Evolutionary conservation across 2,329 filamentous ascomycete genomes (phyloP).

Genomic region (Claviceps sp.): DNA sequence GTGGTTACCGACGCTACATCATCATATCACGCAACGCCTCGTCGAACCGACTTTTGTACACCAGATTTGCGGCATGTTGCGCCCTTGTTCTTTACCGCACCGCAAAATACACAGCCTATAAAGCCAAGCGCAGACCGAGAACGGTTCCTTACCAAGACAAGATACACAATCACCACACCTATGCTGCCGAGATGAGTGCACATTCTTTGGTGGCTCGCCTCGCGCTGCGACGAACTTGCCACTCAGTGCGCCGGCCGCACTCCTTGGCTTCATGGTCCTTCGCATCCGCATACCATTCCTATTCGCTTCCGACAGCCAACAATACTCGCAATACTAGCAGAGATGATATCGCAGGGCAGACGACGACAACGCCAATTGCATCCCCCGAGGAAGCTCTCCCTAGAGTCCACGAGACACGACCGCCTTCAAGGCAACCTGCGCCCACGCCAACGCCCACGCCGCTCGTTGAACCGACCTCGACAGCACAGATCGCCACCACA

Average conservation of each 20-base stretch:
- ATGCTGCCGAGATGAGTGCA: slow-evolving; percentile 29
- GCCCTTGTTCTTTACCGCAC: too few species aligned
- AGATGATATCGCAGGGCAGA: slow-evolving; percentile 28
- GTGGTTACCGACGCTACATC: neutral
- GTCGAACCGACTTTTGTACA: neutral
- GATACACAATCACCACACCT: neutral
- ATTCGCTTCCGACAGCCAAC: slow-evolving; percentile 32
- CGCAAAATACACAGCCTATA: too few species aligned
- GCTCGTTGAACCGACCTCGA: slow-evolving; percentile 5
- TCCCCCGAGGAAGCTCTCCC: slow-evolving; percentile 29
- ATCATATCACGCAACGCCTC: neutral
- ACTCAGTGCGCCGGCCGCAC: slow-evolving; percentile 23
- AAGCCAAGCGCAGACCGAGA: too few species aligned
- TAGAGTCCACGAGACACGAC: slow-evolving; percentile 39
- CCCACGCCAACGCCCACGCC: slow-evolving; percentile 11
- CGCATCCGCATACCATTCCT: slow-evolving; percentile 35
- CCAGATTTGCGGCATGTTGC: too few species aligned
- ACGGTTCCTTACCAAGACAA: neutral
- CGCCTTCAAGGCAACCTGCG: slow-evolving; percentile 15
- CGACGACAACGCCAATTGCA: slow-evolving; percentile 33
- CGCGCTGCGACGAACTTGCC: slow-evolving; percentile 27
- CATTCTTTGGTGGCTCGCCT: slow-evolving; percentile 26
- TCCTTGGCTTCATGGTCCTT: slow-evolving; percentile 22
- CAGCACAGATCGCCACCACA: neutral
- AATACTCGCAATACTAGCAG: slow-evolving; percentile 27